Evolutionary conservation across 345 rosid species (phyloP), one percentile per base, ranked within the genome.

Genomic region (Moringa oleifera): DNA sequence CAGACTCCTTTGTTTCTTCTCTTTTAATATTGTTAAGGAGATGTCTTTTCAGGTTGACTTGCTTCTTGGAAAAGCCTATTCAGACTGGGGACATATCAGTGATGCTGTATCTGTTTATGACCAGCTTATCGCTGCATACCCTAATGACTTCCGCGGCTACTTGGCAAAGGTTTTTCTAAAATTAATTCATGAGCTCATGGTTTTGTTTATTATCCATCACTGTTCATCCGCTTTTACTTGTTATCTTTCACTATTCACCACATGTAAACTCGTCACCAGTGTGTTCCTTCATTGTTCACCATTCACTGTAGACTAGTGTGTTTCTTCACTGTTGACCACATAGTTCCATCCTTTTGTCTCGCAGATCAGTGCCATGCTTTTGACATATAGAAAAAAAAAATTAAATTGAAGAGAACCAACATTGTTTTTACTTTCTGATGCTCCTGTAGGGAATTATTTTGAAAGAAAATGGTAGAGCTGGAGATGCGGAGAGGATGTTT

Each of bases 401-500:
- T n/a, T n/a, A n/a, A n/a, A n/a, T n/a, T n/a, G n/a, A n/a, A n/a
- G n/a, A n/a, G n/a, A n/a, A n/a, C n/a, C n/a, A n/a, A n/a, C n/a
- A n/a, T n/a, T n/a, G n/a, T n/a, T n/a, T n/a, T n/a, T n/a, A 22
- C 20, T 20, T 58, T 51, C 33, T 31, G 63, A 25, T 66, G 62
- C 46, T 59, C 61, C 49, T 78, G 63, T 79, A 93, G 98, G 98
- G 98, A 65, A 88, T 93, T 62, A 57, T 93, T 74, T 65, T 90
- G 69, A 90, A 83, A 83, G 94, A 90, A 77, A 86, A 90, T 67
- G 94, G 97, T 47, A 90, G 74, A 53, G 68, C 66, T 46, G 97
- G 96, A 63, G 97, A 84, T 57, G 94, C 98, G 23, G 96, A 86
- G 84, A 90, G 98, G 82, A 93, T 93, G 98, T 90, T 93, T 77